Conservation (phyloP, 2,329 filamentous ascomycete species). For the Pseudocercospora cruenta region DNA sequence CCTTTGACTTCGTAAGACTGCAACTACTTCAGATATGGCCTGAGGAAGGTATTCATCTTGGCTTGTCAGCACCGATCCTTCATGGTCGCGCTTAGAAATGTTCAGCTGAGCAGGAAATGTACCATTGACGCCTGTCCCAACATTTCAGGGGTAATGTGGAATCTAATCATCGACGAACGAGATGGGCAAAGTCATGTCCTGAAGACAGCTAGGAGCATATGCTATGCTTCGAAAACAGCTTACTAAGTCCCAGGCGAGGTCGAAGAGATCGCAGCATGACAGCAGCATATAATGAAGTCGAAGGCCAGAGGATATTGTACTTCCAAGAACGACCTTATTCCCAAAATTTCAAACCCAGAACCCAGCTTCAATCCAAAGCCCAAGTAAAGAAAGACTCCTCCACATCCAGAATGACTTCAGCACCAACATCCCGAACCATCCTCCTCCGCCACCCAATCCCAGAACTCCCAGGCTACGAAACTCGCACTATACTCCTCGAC, state of each 20-base stretch:
- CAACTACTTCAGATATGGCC: neutral
- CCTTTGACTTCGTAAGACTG: neutral
- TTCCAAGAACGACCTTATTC: neutral
- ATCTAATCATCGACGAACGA: neutral
- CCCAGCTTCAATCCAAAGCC: neutral
- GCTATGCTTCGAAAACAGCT: neutral
- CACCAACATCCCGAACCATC: slow-evolving; percentile 2
- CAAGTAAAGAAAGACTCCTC: neutral
- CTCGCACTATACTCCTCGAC: slow-evolving; percentile 2
- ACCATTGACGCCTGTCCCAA: neutral
- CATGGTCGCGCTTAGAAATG: neutral
- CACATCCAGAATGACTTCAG: neutral
- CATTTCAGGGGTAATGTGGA: neutral
- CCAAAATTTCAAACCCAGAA: neutral
- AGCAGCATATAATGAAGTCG: neutral
- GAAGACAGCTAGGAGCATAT: neutral
- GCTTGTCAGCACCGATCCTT: neutral
- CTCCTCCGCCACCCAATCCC: slow-evolving; percentile 6
- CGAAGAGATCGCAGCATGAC: no score
- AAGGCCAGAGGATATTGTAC: neutral
- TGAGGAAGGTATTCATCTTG: neutral
- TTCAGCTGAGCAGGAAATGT: neutral
- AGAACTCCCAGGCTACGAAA: slow-evolving; percentile 12
- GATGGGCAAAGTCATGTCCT: neutral
- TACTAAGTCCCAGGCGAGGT: neutral